A percentile compares a stretch with the other conserved stretches of the same genome.
Evolutionary conservation across 2,329 filamentous ascomycete species (phyloP).

Genomic region (Pseudogymnoascus pannorum): DNA sequence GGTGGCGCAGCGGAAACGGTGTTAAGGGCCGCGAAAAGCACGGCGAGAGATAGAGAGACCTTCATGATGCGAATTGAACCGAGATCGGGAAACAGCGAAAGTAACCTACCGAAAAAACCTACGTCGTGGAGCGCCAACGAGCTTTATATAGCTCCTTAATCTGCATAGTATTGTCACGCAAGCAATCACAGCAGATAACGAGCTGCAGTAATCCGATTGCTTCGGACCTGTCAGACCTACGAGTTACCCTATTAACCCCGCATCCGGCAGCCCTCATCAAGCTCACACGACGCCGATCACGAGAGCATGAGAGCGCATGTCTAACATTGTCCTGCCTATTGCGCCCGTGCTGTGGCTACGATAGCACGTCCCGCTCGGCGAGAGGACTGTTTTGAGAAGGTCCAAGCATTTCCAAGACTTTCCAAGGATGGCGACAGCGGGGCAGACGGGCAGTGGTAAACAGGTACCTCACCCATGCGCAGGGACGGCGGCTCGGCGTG

Average conservation of each 20-base stretch:
- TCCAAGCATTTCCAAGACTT: constrained; percentile 2
- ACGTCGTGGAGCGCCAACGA: not conserved
- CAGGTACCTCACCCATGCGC: not conserved
- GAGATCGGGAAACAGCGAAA: not conserved
- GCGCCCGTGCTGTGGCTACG: not conserved
- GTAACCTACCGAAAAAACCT: not conserved
- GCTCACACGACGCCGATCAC: not conserved
- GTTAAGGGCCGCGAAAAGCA: not conserved
- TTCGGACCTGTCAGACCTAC: not conserved
- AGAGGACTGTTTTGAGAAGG: not conserved
- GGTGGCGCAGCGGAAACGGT: not conserved
- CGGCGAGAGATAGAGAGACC: not conserved
- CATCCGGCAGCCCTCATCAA: not conserved
- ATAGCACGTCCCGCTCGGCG: not conserved
- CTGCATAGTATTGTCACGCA: not conserved
- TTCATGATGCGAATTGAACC: constrained; percentile 2
- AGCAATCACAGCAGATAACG: not conserved
- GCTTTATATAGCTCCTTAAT: not conserved
- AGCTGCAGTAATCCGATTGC: not conserved
- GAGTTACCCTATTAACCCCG: not conserved
- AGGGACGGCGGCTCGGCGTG: not conserved
- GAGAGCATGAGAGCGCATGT: not conserved
- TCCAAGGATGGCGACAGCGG: constrained; percentile 2
- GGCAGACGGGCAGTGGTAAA: not conserved
- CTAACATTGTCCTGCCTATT: not conserved